Evolutionary conservation across 2,329 filamentous ascomycete genomes (phyloP).

Genomic region (Davidsoniella eucalypti): DNA sequence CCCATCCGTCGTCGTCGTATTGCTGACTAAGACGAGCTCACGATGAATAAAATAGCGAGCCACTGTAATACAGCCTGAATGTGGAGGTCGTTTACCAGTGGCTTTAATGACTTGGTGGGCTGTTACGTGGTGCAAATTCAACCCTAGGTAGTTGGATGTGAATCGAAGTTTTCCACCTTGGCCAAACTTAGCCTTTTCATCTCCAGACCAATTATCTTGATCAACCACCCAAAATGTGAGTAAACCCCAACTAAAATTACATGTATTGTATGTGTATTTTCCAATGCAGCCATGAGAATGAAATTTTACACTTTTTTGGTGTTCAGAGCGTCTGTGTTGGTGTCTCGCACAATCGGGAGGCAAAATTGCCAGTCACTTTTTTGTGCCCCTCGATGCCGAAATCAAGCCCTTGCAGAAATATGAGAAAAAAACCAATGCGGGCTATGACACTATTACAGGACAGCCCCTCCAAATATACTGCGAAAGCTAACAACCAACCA

Average conservation of each 20-base stretch:
- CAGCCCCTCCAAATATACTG: neutral
- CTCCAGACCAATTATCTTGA: conserved; percentile 1
- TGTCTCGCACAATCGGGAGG: neutral
- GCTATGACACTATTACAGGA: neutral
- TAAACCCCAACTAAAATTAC: neutral
- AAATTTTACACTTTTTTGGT: neutral
- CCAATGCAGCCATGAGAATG: neutral
- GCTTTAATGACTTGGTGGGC: conserved; percentile 1
- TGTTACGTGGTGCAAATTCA: conserved; percentile 5
- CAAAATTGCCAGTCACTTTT: neutral
- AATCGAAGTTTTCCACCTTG: conserved; percentile 12
- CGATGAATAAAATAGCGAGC: neutral
- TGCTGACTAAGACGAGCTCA: conserved; percentile 1
- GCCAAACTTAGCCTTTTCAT: conserved; percentile 12
- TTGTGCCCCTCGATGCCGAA: neutral
- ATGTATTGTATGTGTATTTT: neutral
- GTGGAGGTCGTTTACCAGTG: conserved; percentile 7
- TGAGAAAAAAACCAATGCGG: neutral
- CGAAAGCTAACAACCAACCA: neutral
- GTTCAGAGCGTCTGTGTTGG: neutral
- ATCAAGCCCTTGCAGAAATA: conserved; percentile 5
- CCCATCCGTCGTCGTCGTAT: neutral
- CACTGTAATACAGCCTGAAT: conserved; percentile 9
- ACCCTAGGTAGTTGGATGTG: conserved; percentile 10
- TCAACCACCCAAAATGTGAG: conserved; percentile 1